Percentiles rank a stretch among this genome's conserved stretches.
These are phyloP conservation scores for Fraxinus sp. DNA, from an alignment of 305 asterid species.

Conservation along the genomic window DNA sequence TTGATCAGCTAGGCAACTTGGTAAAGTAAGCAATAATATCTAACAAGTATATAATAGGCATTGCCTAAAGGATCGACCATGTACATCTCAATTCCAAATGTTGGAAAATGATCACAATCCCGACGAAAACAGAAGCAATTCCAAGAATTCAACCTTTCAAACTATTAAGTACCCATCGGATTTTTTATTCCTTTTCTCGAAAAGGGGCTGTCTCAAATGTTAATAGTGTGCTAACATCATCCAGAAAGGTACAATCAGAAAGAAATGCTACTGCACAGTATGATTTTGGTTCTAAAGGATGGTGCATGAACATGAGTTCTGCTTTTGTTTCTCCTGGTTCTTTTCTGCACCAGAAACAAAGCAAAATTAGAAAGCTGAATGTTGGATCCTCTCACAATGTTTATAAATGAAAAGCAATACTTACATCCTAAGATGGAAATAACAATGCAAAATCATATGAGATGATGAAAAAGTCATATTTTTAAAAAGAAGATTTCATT, in stretches of 20 bases:
- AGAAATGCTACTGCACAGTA: not conserved
- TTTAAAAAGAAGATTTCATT: not conserved
- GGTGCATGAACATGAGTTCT: conserved; percentile 12
- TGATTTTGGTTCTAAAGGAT: not conserved
- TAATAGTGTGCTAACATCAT: not conserved
- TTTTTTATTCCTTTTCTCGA: not conserved
- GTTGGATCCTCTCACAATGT: not conserved
- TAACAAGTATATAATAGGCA: not conserved
- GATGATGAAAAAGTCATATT: not conserved
- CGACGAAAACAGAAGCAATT: not conserved
- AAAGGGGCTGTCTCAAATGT: not conserved
- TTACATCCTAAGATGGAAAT: not conserved
- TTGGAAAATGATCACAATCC: not conserved
- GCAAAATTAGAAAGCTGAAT: not conserved
- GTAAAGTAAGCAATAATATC: not conserved
- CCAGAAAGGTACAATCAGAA: not conserved
- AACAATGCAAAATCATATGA: not conserved
- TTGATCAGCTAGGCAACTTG: not conserved
- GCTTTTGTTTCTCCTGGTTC: conserved; percentile 12
- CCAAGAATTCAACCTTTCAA: not conserved
- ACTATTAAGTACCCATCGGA: not conserved
- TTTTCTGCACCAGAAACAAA: conserved; percentile 7
- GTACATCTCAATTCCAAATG: not conserved
- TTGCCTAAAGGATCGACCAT: not conserved
- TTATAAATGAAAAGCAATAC: not conserved